Evolutionary conservation across 1,139 yeast species (phyloP).

Genomic region (Suhomyces chickasaworum): DNA sequence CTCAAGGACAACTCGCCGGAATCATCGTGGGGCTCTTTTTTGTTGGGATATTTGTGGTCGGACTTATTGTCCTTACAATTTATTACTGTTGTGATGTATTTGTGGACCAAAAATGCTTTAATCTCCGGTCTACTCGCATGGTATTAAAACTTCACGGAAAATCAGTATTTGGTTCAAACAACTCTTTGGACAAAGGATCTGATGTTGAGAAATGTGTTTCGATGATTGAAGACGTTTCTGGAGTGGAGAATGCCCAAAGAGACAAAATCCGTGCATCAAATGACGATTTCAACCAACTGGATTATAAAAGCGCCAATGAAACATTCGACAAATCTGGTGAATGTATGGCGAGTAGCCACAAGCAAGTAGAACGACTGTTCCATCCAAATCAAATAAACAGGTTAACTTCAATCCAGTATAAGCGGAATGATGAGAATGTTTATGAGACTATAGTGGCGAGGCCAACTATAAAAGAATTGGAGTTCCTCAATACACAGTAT

Average conservation of each 20-base stretch:
- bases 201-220: neutral
- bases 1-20: neutral
- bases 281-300: slow-evolving; percentile 15
- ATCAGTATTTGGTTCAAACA: neutral
- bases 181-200: neutral
- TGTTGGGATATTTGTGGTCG: neutral
- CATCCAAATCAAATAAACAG: slow-evolving; percentile 4
- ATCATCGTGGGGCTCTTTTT: slow-evolving; percentile 1
- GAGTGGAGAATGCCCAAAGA: neutral
- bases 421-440: slow-evolving; percentile 6
- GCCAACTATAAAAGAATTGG: slow-evolving; percentile 19
- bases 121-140: neutral
- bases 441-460: slow-evolving; percentile 19
- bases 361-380: neutral
- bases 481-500: slow-evolving; percentile 21
- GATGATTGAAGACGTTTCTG: neutral
- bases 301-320: slow-evolving; percentile 21
- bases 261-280: neutral
- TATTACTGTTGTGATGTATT: neutral
- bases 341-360: neutral
- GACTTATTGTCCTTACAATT: neutral
- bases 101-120: neutral
- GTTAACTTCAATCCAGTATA: slow-evolving; percentile 17
- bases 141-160: neutral
- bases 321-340: slow-evolving; percentile 19